Percentiles rank a stretch among this genome's conserved stretches.
Conservation (phyloP, 2,329 filamentous ascomycete species). For the Penicillium sumatraense region DNA sequence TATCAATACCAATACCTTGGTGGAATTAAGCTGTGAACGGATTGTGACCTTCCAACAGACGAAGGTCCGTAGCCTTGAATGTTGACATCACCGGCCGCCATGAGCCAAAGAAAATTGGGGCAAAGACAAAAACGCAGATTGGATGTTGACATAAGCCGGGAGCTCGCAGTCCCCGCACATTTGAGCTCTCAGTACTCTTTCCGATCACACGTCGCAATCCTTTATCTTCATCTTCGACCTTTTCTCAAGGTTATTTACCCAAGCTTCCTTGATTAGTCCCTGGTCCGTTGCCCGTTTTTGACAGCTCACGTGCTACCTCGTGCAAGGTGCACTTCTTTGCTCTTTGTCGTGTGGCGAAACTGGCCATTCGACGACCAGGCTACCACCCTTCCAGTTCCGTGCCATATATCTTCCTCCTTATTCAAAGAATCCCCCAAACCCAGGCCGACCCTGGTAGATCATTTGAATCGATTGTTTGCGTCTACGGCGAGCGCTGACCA, state of each 20-base stretch:
- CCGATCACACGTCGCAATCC: constrained; percentile 11
- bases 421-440: neutral
- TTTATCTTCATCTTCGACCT: neutral
- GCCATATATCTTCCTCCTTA: neutral
- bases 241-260: neutral
- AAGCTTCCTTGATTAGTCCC: neutral
- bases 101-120: neutral
- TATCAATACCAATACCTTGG: neutral
- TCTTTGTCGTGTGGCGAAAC: constrained; percentile 25
- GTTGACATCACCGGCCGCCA: neutral
- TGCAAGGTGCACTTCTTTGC: constrained; percentile 18
- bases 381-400: constrained; percentile 3
- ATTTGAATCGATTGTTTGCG: neutral
- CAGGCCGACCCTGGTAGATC: neutral
- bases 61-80: neutral
- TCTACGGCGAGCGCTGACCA: neutral
- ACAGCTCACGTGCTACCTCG: constrained; percentile 16
- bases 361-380: constrained; percentile 11
- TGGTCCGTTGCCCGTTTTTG: constrained; percentile 12
- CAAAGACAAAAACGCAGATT: neutral
- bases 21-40: neutral
- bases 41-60: too few species aligned
- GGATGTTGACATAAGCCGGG: constrained; percentile 29
- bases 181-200: constrained; percentile 18
- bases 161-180: constrained; percentile 19